Evolutionary conservation across 352 stramenopile species (phyloP), one percentile per base, ranked within the genome.

Genomic region (Phytopythium aichiense): DNA sequence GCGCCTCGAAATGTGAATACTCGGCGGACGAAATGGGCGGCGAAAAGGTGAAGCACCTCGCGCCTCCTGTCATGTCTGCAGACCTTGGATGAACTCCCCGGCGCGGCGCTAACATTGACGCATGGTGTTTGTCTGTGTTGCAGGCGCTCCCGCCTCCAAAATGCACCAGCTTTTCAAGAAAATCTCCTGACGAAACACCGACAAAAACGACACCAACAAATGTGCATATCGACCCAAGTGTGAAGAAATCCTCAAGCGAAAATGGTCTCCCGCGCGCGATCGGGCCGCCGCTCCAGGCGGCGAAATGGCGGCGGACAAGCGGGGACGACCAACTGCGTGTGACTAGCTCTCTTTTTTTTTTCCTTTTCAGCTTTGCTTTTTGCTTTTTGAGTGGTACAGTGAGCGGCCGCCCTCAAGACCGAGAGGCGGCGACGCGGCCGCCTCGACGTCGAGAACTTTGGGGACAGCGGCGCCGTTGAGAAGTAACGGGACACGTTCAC

Each of bases 401-500:
- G 51, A 56, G 52, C n/a, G 52, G 52, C 52, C 52, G 52, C 33
- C 52, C 52, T 20, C 52, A 58, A 52, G 52, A 46, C 37, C 51
- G 30, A 43, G 51, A 43, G 52, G 31, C 51, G 20, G 18, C 30
- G 30, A 57, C 50, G 50, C 30, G 25, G 51, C 18, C 25, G 52
- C n/a, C 52, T 40, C 52, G 52, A 40, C 20, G 52, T 46, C 52
- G 52, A 35, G 1, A 43, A 58, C n/a, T 58, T 52, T 58, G 52
- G 52, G 52, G 52, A 43, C 7, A 25, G 31, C 33, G 52, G 52
- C 33, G 52, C 52, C 52, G 52, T 58, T 58, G 52, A 45, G 20
- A 58, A 58, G 20, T 58, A 58, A 58, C 52, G 52, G 52, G 23
- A 46, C 30, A 58, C 46, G 52, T 43, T 58, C 52, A 58, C 52